Conservation (phyloP, 345 rosid genomes). For the Gossypium sturtianum region DNA sequence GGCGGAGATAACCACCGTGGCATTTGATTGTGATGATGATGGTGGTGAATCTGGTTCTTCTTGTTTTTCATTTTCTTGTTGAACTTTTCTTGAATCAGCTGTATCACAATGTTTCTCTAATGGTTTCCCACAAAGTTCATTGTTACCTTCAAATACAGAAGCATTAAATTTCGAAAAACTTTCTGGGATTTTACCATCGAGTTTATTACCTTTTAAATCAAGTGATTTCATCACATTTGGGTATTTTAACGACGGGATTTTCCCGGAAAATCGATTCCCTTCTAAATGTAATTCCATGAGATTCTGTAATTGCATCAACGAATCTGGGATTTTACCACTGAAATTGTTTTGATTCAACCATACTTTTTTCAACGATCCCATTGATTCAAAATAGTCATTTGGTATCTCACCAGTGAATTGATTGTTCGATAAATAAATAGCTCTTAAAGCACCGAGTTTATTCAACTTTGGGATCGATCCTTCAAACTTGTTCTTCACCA, state of each 20-base stretch:
- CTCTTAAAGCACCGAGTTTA: slow-evolving; percentile 41
- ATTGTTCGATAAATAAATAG: slow-evolving; percentile 48
- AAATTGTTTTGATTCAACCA: slow-evolving; percentile 57
- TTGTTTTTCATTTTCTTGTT: neutral
- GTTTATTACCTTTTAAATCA: slow-evolving; percentile 48
- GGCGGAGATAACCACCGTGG: neutral
- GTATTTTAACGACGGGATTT: slow-evolving; percentile 36
- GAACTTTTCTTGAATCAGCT: neutral
- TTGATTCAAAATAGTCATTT: slow-evolving; percentile 41
- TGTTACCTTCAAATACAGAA: slow-evolving; percentile 36
- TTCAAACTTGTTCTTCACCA: slow-evolving; percentile 49
- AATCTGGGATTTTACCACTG: slow-evolving; percentile 49
- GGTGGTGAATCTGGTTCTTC: neutral
- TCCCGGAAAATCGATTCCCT: slow-evolving; percentile 54
- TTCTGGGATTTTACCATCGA: slow-evolving; percentile 58
- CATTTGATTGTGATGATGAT: neutral
- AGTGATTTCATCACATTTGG: slow-evolving; percentile 24
- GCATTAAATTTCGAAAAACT: slow-evolving; percentile 24
- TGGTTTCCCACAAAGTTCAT: slow-evolving; percentile 46
- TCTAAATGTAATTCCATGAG: slow-evolving; percentile 66
- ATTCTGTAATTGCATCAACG: slow-evolving; percentile 33
- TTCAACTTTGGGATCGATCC: slow-evolving; percentile 58
- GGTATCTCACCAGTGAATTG: slow-evolving; percentile 55
- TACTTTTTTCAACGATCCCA: slow-evolving; percentile 46
- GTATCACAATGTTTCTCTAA: slow-evolving; percentile 26